phyloP scores from a whole-genome alignment of 495 filamentous ascomycete genomes.

The Lophiostoma macrostomum region DNA sequence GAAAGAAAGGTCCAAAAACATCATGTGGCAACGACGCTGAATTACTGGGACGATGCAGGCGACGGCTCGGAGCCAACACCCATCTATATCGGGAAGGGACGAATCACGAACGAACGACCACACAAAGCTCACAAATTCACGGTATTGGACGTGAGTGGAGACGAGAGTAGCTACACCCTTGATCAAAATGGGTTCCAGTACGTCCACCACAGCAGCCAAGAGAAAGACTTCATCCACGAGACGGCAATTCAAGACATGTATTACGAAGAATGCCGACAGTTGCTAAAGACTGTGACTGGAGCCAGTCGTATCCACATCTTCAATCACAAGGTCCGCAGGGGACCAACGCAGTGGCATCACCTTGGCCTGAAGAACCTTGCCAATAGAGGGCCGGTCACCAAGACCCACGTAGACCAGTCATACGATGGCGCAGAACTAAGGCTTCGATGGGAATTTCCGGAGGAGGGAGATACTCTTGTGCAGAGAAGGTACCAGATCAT shows the following conservation, averaged over 20 bases:
- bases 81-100: constrained; percentile 55
- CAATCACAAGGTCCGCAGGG: constrained; percentile 84
- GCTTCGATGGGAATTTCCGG: constrained; percentile 60
- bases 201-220: constrained; percentile 48
- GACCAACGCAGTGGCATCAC: constrained; percentile 39
- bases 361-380: constrained; percentile 38
- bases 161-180: constrained; percentile 60
- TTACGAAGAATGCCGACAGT: constrained; percentile 72
- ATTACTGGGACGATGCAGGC: constrained; percentile 64
- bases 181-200: constrained; percentile 71
- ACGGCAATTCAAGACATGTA: constrained; percentile 61
- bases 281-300: constrained; percentile 59
- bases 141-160: constrained; percentile 64
- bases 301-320: constrained; percentile 67
- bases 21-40: constrained; percentile 55
- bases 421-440: constrained; percentile 56
- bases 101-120: constrained; percentile 46
- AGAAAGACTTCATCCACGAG: constrained; percentile 63
- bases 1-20: constrained; percentile 11
- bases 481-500: constrained; percentile 72
- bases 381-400: constrained; percentile 60
- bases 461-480: constrained; percentile 56
- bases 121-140: constrained; percentile 55
- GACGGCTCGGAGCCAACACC: constrained; percentile 60
- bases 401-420: constrained; percentile 84